These are phyloP conservation scores for Suhomyces kilbournensis DNA, from an alignment of 805 yeast species.

Conservation along the genomic window DNA sequence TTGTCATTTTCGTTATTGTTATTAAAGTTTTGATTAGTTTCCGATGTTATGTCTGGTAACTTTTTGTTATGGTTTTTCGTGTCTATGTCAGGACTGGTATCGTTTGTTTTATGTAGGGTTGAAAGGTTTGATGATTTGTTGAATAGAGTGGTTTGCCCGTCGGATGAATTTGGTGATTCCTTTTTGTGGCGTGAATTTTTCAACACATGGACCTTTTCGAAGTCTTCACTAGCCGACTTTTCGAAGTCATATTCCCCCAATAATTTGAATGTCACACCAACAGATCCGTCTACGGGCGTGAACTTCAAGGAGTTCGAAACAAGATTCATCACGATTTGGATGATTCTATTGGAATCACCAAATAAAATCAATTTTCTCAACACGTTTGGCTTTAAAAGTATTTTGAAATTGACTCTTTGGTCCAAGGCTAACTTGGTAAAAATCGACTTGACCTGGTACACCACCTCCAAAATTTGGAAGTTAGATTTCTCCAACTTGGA, in stretches of 20 bases:
- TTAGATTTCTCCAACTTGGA: constrained; percentile 80
- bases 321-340: constrained; percentile 89
- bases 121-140: not conserved
- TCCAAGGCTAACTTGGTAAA: constrained; percentile 78
- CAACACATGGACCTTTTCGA: constrained; percentile 43
- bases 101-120: not conserved
- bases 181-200: constrained; percentile 15
- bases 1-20: not conserved
- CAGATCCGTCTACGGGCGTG: constrained; percentile 85
- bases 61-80: not conserved
- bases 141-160: not conserved
- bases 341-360: constrained; percentile 88
- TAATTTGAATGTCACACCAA: constrained; percentile 59
- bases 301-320: constrained; percentile 90
- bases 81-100: not conserved
- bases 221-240: constrained; percentile 41
- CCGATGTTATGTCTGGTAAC: not conserved
- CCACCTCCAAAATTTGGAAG: constrained; percentile 76
- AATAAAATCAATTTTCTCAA: constrained; percentile 62
- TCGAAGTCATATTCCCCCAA: constrained; percentile 64
- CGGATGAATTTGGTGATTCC: not conserved
- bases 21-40: not conserved
- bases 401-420: constrained; percentile 65
- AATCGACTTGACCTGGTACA: constrained; percentile 79
- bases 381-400: constrained; percentile 60